These are phyloP conservation scores for Aspergillus felis DNA, from an alignment of 2,329 filamentous ascomycete species.

Conservation along the genomic window DNA sequence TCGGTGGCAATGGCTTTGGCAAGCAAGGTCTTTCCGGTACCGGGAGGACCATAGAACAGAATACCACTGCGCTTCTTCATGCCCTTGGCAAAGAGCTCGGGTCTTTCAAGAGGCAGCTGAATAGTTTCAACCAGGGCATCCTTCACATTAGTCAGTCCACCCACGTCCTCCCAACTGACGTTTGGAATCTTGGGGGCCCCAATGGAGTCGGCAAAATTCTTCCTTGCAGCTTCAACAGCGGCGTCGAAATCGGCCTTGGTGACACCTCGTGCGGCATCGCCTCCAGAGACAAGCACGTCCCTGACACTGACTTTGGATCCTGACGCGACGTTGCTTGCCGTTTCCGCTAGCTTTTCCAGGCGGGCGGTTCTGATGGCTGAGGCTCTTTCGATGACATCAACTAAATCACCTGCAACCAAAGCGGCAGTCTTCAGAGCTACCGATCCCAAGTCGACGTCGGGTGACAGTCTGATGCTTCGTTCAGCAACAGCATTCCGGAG, in stretches of 20 bases:
- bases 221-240: conserved; percentile 92
- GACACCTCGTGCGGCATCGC: conserved; percentile 71
- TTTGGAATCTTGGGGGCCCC: conserved; percentile 97
- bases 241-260: conserved; percentile 80
- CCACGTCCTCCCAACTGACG: conserved; percentile 93
- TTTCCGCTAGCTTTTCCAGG: conserved; percentile 65
- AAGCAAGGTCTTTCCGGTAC: conserved; percentile 99
- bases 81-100: conserved; percentile 91
- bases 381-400: conserved; percentile 90
- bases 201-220: conserved; percentile 97
- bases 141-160: conserved; percentile 88
- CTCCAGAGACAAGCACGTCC: conserved; percentile 86
- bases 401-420: conserved; percentile 86
- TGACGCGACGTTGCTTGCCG: conserved; percentile 25
- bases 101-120: conserved; percentile 82
- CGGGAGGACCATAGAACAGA: conserved; percentile 95
- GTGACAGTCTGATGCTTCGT: conserved; percentile 70
- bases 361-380: conserved; percentile 71
- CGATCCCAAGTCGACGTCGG: conserved; percentile 76
- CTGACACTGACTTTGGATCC: conserved; percentile 57
- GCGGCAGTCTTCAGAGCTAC: conserved; percentile 95
- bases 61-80: conserved; percentile 99
- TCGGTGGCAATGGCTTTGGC: conserved; percentile 99
- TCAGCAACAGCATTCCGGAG: conserved; percentile 73
- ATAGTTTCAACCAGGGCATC: conserved; percentile 97